Percentiles rank a stretch among this genome's conserved stretches.
Evolutionary conservation across 1,284 basidiomycete species (phyloP).

Genomic region (Ustilago loliicola): DNA sequence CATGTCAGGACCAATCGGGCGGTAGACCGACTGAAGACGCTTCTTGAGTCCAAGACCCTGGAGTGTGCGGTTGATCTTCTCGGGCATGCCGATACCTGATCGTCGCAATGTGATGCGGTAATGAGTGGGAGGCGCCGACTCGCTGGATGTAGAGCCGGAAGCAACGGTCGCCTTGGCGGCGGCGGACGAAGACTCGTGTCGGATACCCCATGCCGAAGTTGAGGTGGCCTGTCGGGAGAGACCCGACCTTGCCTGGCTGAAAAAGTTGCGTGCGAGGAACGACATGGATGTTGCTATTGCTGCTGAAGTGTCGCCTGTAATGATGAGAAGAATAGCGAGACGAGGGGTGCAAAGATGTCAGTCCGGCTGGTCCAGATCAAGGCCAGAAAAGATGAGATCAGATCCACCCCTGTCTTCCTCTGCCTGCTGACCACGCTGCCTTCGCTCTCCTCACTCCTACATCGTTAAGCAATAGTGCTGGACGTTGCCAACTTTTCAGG

Average conservation of each 20-base stretch:
- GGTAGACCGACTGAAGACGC: conserved; percentile 85
- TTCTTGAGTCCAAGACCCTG: conserved; percentile 82
- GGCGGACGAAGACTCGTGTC: conserved; percentile 42
- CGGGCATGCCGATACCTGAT: conserved; percentile 83
- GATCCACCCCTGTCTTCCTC: neutral
- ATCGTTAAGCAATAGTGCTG: neutral
- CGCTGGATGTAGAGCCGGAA: conserved; percentile 23
- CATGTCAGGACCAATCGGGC: conserved; percentile 78
- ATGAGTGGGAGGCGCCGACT: conserved; percentile 74
- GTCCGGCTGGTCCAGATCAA: conserved; percentile 1
- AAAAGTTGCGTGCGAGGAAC: conserved; percentile 40
- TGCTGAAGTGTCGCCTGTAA: conserved; percentile 1
- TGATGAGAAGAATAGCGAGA: neutral
- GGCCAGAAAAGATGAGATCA: neutral
- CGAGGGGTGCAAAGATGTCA: conserved; percentile 2
- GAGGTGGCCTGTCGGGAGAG: conserved; percentile 26
- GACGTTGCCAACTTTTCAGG: conserved; percentile 47
- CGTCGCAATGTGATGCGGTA: conserved; percentile 86
- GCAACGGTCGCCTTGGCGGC: conserved; percentile 28
- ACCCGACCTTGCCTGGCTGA: conserved; percentile 37
- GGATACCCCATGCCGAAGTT: conserved; percentile 41
- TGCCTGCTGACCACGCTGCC: neutral
- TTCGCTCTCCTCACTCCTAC: neutral
- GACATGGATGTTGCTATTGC: conserved; percentile 27
- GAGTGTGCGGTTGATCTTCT: conserved; percentile 80